Evolutionary conservation across 805 yeast species (phyloP).

Genomic region (Candida krabiensis): DNA sequence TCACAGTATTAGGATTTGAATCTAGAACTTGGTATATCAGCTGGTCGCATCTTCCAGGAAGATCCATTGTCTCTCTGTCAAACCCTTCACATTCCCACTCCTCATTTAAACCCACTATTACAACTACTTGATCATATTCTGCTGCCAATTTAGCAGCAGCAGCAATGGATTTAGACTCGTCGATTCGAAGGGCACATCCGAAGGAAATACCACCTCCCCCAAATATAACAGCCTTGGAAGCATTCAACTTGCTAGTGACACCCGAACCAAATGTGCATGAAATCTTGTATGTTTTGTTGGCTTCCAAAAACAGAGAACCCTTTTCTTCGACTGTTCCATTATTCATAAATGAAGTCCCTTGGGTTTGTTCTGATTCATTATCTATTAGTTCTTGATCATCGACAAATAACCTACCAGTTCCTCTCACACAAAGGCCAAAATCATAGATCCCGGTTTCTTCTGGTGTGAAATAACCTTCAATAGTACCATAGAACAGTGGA

Average conservation of each 20-base stretch:
- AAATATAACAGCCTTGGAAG: constrained; percentile 2
- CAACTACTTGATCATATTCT: constrained; percentile 35
- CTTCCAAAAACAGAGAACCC: constrained; percentile 37
- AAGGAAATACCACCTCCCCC: constrained; percentile 19
- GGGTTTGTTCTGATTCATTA: constrained; percentile 50
- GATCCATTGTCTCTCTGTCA: constrained; percentile 37
- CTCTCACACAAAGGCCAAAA: constrained; percentile 51
- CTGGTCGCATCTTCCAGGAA: constrained; percentile 36
- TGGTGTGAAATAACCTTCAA: constrained; percentile 45
- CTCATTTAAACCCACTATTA: constrained; percentile 36
- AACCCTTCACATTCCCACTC: constrained; percentile 44
- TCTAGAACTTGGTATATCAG: constrained; percentile 33
- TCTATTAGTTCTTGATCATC: constrained; percentile 54
- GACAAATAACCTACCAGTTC: constrained; percentile 56
- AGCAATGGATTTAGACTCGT: constrained; percentile 11
- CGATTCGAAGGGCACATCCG: constrained; percentile 9
- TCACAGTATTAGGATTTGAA: constrained; percentile 35
- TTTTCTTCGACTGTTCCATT: constrained; percentile 53
- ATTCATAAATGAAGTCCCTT: constrained; percentile 51
- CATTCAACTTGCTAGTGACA: constrained; percentile 29
- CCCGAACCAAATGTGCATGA: constrained; percentile 52
- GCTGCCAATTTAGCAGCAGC: constrained; percentile 35
- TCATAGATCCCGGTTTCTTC: constrained; percentile 50
- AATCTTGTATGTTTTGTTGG: constrained; percentile 45
- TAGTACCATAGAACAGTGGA: constrained; percentile 39